Percentiles rank a stretch among this genome's conserved stretches.
phyloP scores from a whole-genome alignment of 164 flowering plant genomes.

The Liriodendron chinense region DNA sequence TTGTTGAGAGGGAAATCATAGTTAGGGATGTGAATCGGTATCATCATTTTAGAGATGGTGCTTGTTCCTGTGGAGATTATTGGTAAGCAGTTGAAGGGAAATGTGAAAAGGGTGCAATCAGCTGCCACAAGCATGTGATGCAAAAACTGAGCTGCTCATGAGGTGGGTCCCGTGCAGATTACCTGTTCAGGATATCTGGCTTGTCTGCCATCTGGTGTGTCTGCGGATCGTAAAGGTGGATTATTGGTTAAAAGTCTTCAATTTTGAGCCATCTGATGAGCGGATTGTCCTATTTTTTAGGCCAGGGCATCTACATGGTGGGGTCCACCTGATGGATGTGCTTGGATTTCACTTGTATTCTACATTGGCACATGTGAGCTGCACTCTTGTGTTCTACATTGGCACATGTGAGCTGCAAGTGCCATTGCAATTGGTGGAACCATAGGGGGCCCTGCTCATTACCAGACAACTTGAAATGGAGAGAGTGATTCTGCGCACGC shows the following conservation, averaged over 20 bases:
- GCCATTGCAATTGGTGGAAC: background rate
- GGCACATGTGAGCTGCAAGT: background rate
- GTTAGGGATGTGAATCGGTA: slow-evolving; percentile 20
- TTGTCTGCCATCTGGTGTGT: background rate
- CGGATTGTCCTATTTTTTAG: background rate
- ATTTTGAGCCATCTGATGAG: background rate
- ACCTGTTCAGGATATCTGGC: background rate
- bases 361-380: background rate
- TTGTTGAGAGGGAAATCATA: slow-evolving; percentile 17
- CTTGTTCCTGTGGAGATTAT: slow-evolving; percentile 20
- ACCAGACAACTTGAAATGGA: background rate
- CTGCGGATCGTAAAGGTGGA: background rate
- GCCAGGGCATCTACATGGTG: background rate
- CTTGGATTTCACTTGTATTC: background rate
- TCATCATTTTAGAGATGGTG: slow-evolving; percentile 19
- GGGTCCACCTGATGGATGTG: background rate
- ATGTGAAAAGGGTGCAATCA: background rate
- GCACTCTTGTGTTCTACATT: background rate
- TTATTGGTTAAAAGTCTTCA: background rate
- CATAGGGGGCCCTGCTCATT: background rate
- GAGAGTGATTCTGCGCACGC: background rate
- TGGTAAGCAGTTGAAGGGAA: slow-evolving; percentile 10
- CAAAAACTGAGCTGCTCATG: background rate
- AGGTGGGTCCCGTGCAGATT: background rate
- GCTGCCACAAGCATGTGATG: background rate